Evolutionary conservation across 2,329 filamentous ascomycete species (phyloP).

Genomic region (Stromatinia cepivora): DNA sequence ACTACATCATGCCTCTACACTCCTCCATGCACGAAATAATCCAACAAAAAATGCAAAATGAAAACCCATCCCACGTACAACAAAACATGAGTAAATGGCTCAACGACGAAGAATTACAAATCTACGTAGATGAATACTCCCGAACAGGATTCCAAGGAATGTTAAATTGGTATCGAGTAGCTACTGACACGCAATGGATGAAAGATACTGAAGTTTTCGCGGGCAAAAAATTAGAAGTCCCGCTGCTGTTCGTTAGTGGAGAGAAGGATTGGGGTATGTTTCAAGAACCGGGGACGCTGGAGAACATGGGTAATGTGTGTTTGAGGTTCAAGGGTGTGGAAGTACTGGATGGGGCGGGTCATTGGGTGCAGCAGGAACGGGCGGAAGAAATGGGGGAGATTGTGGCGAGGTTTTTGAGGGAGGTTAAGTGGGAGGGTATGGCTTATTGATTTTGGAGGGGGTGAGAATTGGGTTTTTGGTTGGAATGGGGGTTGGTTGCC

Average conservation of each 20-base stretch:
- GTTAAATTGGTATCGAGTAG: constrained; percentile 66
- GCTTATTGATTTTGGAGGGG: constrained; percentile 16
- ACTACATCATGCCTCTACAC: constrained; percentile 65
- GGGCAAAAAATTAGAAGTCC: constrained; percentile 61
- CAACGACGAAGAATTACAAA: constrained; percentile 53
- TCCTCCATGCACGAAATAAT: constrained; percentile 61
- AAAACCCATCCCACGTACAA: constrained; percentile 48
- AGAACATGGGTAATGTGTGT: constrained; percentile 55
- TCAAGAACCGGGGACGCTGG: constrained; percentile 64
- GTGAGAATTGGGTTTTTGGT: not conserved
- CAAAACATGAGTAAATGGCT: constrained; percentile 52
- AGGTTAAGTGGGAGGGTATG: constrained; percentile 22
- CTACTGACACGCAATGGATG: constrained; percentile 50
- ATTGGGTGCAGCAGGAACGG: constrained; percentile 70
- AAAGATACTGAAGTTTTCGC: constrained; percentile 59
- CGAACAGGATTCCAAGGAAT: constrained; percentile 65
- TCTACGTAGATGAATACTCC: constrained; percentile 61
- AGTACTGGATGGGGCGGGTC: constrained; percentile 61
- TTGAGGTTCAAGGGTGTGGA: constrained; percentile 53
- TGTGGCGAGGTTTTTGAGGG: constrained; percentile 46
- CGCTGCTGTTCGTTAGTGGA: constrained; percentile 62
- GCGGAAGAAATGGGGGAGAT: constrained; percentile 53
- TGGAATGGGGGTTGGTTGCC: not conserved
- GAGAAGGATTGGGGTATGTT: constrained; percentile 66
- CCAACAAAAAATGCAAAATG: constrained; percentile 53